Conservation (phyloP, 2,329 filamentous ascomycete species). For the Purpureocillium takamizusanense region DNA sequence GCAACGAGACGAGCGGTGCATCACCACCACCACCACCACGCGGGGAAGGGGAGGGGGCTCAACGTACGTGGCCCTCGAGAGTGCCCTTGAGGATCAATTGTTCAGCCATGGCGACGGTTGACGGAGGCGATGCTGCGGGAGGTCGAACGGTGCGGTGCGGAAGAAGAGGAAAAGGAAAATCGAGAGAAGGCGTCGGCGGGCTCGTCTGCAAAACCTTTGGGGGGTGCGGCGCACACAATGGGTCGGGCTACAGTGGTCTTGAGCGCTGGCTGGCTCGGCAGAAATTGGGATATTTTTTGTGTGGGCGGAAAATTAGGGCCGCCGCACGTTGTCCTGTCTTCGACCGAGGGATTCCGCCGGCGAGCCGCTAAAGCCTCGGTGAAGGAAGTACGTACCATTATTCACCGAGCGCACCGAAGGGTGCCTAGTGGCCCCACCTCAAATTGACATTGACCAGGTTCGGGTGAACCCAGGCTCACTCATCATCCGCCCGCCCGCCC, state of each 20-base stretch:
- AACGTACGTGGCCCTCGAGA: constrained; percentile 88
- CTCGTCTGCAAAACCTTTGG: constrained; percentile 15
- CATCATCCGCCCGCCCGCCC: no score
- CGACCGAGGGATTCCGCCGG: no score
- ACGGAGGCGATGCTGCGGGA: constrained; percentile 29
- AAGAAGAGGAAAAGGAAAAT: constrained; percentile 24
- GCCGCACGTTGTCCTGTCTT: no score
- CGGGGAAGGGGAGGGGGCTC: constrained; percentile 11
- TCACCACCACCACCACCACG: constrained; percentile 3
- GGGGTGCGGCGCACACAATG: constrained; percentile 2
- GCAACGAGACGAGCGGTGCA: constrained; percentile 4
- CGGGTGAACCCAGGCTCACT: no score
- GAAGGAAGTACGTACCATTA: no score
- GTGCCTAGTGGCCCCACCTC: no score
- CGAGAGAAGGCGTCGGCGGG: constrained; percentile 14
- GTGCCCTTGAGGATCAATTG: constrained; percentile 93
- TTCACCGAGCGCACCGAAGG: no score
- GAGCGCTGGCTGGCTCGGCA: constrained; percentile 12
- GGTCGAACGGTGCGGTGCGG: constrained; percentile 17
- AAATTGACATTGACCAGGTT: no score
- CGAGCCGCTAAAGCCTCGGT: no score
- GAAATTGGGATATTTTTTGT: constrained; percentile 37
- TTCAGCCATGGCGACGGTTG: constrained; percentile 65
- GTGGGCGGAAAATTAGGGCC: constrained; percentile 45
- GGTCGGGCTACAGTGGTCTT: constrained; percentile 8